phyloP scores from a whole-genome alignment of 1,284 basidiomycete species.

The Cryptococcus jaspeensis region DNA sequence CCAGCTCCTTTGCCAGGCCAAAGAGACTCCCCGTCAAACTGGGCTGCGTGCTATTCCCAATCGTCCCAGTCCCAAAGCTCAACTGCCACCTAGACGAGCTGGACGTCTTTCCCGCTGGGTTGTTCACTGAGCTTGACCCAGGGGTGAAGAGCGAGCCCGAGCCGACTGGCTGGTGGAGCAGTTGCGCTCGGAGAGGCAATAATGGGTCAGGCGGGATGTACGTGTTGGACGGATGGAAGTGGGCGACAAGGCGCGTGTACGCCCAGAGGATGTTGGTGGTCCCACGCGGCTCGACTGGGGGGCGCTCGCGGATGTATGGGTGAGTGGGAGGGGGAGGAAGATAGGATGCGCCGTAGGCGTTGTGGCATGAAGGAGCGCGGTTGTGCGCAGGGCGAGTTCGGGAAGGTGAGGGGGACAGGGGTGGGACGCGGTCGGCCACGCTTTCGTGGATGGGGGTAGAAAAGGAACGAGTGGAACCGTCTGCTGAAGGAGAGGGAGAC shows the following conservation, averaged over 20 bases:
- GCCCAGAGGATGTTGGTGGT: constrained; percentile 49
- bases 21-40: constrained; percentile 50
- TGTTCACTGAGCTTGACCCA: not conserved
- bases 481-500: not conserved
- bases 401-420: constrained; percentile 7
- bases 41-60: constrained; percentile 43
- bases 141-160: constrained; percentile 36
- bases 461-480: constrained; percentile 3
- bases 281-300: constrained; percentile 23
- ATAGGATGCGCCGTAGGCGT: constrained; percentile 31
- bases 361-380: constrained; percentile 37
- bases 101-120: constrained; percentile 1
- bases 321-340: constrained; percentile 28
- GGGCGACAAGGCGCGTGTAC: constrained; percentile 44
- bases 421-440: not conserved
- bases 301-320: constrained; percentile 26
- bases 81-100: constrained; percentile 37
- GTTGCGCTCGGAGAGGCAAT: constrained; percentile 45
- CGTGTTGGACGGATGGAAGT: constrained; percentile 47
- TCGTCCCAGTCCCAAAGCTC: constrained; percentile 47
- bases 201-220: constrained; percentile 53
- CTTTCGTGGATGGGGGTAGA: constrained; percentile 3
- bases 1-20: constrained; percentile 47
- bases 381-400: constrained; percentile 12
- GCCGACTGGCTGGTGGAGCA: constrained; percentile 51